A percentile compares a stretch with the other conserved stretches of the same genome.
Evolutionary conservation across 208 protist genomes (phyloP).

Genomic region (Blechomonas ayalai): DNA sequence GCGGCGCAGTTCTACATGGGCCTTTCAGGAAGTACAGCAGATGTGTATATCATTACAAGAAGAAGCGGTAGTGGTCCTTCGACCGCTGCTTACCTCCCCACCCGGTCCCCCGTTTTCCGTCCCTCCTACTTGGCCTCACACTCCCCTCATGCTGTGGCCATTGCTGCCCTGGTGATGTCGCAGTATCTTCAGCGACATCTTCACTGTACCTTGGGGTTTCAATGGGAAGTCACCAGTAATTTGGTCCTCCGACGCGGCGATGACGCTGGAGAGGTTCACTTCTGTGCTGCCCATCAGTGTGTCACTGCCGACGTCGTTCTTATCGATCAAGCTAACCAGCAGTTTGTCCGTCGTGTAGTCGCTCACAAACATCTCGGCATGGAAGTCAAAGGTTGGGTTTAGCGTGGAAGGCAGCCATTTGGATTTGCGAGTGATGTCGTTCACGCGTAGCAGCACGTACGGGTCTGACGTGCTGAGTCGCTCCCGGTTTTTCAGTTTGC

Average conservation of each 20-base stretch:
- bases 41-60: too few species aligned
- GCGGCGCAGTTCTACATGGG: too few species aligned
- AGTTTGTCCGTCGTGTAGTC: conserved; percentile 33
- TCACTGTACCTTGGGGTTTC: conserved; percentile 43
- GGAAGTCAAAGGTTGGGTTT: conserved; percentile 60
- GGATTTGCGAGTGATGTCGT: conserved; percentile 24
- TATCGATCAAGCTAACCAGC: conserved; percentile 46
- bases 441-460: conserved; percentile 54
- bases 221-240: conserved; percentile 36
- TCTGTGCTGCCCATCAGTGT: conserved; percentile 47
- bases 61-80: background rate
- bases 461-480: conserved; percentile 52
- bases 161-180: conserved; percentile 23
- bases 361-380: conserved; percentile 38
- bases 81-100: background rate
- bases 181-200: conserved; percentile 25
- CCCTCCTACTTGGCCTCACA: too few species aligned
- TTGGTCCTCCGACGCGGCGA: conserved; percentile 8
- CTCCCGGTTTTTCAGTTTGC: conserved; percentile 51
- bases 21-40: too few species aligned
- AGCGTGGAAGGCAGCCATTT: conserved; percentile 35
- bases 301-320: conserved; percentile 52
- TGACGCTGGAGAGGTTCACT: conserved; percentile 23
- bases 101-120: background rate
- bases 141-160: too few species aligned